A percentile compares a stretch with the other conserved stretches of the same genome.
Conservation (phyloP, 129 eudicot species). For the Artemisia tridentata region DNA sequence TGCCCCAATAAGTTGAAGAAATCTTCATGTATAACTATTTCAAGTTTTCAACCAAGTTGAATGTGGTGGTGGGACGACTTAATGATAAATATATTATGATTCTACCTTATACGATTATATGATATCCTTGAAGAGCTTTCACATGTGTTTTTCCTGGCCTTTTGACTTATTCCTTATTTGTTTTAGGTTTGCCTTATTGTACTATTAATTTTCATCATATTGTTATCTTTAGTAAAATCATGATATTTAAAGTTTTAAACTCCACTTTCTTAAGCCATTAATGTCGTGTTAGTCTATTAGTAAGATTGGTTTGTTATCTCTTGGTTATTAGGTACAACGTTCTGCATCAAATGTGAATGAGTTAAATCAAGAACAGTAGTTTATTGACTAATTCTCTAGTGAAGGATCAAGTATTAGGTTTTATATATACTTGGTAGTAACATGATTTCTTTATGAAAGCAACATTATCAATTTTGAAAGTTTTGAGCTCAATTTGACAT, state of each 20-base stretch:
- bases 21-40: too few relatives aligned
- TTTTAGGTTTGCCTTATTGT: conserved; percentile 7
- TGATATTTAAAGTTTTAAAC: too few relatives aligned
- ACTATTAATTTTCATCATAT: neutral
- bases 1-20: neutral
- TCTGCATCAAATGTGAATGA: neutral
- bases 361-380: neutral
- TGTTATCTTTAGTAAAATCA: neutral
- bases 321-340: conserved; percentile 8
- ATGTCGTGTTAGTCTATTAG: too few relatives aligned
- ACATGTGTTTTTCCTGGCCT: neutral
- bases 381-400: neutral
- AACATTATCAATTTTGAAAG: too few relatives aligned
- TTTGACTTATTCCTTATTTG: neutral
- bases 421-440: too few relatives aligned
- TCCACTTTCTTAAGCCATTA: neutral
- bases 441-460: too few relatives aligned
- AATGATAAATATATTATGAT: neutral
- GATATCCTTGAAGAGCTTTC: conserved; percentile 6
- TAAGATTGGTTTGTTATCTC: neutral
- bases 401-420: neutral
- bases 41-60: neutral
- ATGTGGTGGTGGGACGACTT: conserved; percentile 6
- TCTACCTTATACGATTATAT: neutral
- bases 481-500: too few relatives aligned